Evolutionary conservation across 2,329 filamentous ascomycete genomes (phyloP), one percentile per base, ranked within the genome.

Genomic region (Harringtonia lauricola): DNA sequence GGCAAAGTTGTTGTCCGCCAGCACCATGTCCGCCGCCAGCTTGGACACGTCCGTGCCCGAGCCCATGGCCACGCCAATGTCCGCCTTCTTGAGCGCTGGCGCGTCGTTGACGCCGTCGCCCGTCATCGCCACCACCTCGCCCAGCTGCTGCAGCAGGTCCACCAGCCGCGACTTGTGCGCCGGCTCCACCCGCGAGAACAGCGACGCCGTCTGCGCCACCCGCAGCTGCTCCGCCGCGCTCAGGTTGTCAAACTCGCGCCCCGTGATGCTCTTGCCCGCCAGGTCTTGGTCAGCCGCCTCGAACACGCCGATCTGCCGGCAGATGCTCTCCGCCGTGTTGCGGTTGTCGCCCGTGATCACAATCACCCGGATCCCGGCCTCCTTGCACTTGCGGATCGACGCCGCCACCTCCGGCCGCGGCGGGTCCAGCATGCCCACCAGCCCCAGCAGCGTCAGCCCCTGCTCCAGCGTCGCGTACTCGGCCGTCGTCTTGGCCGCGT

Each of bases 21-120:
- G 81, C 41, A 98, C 90, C 92, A 98, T 98, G 62, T 98, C 92
- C 46, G 94, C 87, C 26, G 92, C 92, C 52, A 98, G 71, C 68
- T 94, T 95, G 47, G 92, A 86, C 26, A 98, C 92, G 61, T 98
- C 92, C 22, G 92, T 98, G 59, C 92, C 92, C 45, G 87, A 92
- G 41, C 92, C 94, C 92, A 98, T 98, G 46, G 92, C 94, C 49
- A 98, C 88, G 66, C 92, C 92, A 66, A 98, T 98, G 59, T 98
- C 92, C 31, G 92, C 86, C 70, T 95, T 96, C 76, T 98, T 98
- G 57, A 98, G 72, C 15, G 92, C 92, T 38, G 92, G 92, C 5
- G 92, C 92, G 63, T 98, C 92, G 58, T 98, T 98, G 63, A 98
- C 92, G 64, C 92, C 92, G 58, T 98, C 92, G 57, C 92, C 92